phyloP scores from a whole-genome alignment of 495 filamentous ascomycete species.

The Chlorociboria aeruginascens region DNA sequence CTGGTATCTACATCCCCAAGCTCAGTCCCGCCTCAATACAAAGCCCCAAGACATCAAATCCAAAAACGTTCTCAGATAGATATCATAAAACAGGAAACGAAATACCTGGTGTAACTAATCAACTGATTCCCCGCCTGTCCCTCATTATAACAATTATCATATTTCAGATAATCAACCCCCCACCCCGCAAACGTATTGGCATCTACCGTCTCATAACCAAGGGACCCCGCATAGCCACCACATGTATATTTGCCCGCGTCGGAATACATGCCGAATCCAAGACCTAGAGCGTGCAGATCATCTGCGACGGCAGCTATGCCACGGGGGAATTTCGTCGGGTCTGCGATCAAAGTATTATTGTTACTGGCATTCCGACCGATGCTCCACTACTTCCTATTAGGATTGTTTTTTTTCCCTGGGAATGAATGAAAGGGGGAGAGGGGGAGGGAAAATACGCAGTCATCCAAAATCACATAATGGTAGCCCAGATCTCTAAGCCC shows the following conservation, averaged over 20 bases:
- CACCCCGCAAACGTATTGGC: constrained; percentile 50
- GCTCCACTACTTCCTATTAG: constrained; percentile 30
- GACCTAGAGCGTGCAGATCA: constrained; percentile 43
- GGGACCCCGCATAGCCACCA: constrained; percentile 46
- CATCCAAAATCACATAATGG: constrained; percentile 50
- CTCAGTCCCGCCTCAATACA: not conserved
- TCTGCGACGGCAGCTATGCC: constrained; percentile 48
- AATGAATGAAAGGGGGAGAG: no score
- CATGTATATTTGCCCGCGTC: constrained; percentile 53
- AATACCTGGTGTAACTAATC: constrained; percentile 25
- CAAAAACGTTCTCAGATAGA: constrained; percentile 26
- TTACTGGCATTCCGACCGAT: constrained; percentile 33
- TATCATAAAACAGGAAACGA: not conserved
- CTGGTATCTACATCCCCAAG: constrained; percentile 33
- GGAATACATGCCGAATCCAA: constrained; percentile 57
- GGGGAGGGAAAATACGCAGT: constrained; percentile 29
- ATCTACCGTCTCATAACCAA: constrained; percentile 51
- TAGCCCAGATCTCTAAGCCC: constrained; percentile 55
- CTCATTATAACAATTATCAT: constrained; percentile 57
- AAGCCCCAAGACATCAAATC: constrained; percentile 22
- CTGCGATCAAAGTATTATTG: constrained; percentile 38
- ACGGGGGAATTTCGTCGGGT: constrained; percentile 46
- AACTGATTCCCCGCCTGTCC: constrained; percentile 35
- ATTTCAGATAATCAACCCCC: constrained; percentile 63
- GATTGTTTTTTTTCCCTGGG: no score